These are phyloP conservation scores for Penicillium waksmanii DNA, from an alignment of 495 filamentous ascomycete genomes.

Conservation along the genomic window DNA sequence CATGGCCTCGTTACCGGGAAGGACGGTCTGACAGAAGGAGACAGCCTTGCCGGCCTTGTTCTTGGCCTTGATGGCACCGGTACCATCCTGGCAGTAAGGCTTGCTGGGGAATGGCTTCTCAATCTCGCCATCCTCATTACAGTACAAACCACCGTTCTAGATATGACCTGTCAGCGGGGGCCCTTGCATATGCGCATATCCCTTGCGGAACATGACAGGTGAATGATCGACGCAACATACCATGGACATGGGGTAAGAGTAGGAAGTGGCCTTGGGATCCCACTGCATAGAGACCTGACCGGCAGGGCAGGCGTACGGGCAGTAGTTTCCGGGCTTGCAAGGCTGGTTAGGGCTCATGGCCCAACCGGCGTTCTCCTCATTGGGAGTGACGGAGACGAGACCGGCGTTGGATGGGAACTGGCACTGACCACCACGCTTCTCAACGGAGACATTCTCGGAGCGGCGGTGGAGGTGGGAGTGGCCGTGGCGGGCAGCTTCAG, in stretches of 20 bases:
- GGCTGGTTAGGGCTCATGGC: constrained; percentile 79
- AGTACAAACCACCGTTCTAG: constrained; percentile 79
- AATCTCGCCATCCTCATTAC: constrained; percentile 66
- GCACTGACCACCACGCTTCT: constrained; percentile 58
- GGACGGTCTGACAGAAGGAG: constrained; percentile 81
- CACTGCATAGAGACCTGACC: constrained; percentile 82
- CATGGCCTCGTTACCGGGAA: constrained; percentile 89
- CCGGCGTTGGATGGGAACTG: constrained; percentile 69
- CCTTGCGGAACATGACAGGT: constrained; percentile 25
- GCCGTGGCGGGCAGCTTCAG: constrained; percentile 43
- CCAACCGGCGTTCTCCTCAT: constrained; percentile 71
- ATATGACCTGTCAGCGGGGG: constrained; percentile 31
- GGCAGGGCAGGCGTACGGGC: constrained; percentile 77
- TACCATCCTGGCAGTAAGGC: constrained; percentile 74
- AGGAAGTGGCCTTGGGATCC: constrained; percentile 69
- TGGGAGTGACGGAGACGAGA: constrained; percentile 69
- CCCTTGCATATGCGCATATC: constrained; percentile 12
- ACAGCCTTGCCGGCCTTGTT: constrained; percentile 66
- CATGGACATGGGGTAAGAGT: constrained; percentile 73
- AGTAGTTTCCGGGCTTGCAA: constrained; percentile 71
- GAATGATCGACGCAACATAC: constrained; percentile 49
- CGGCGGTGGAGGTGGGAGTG: constrained; percentile 39
- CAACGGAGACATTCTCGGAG: constrained; percentile 23
- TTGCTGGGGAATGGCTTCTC: constrained; percentile 71
- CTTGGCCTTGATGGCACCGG: constrained; percentile 62